phyloP scores from a whole-genome alignment of 2,329 filamentous ascomycete species.

The Leptographium radiaticola region DNA sequence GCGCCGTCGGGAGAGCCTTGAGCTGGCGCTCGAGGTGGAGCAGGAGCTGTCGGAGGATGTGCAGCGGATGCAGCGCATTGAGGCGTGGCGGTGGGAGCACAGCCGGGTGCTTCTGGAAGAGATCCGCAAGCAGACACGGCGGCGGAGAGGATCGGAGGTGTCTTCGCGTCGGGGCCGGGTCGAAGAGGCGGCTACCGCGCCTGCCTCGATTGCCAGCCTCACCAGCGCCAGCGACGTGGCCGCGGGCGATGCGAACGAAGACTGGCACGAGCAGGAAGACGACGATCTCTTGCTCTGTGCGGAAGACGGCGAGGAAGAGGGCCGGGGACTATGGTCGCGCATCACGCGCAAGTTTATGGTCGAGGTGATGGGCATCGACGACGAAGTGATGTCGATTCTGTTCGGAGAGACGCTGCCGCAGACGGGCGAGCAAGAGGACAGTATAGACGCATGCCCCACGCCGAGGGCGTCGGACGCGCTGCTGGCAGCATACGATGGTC shows the following conservation, averaged over 20 bases:
- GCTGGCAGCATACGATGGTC: slow-evolving; percentile 9
- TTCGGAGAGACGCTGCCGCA: slow-evolving; percentile 66
- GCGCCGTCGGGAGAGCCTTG: slow-evolving; percentile 38
- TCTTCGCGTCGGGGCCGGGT: slow-evolving; percentile 20
- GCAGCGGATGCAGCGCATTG: slow-evolving; percentile 73
- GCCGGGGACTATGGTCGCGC: slow-evolving; percentile 62
- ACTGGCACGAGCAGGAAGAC: slow-evolving; percentile 40
- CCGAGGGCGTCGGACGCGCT: slow-evolving; percentile 26
- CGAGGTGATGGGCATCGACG: slow-evolving; percentile 84
- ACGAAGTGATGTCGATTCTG: slow-evolving; percentile 69
- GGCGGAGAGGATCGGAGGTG: slow-evolving; percentile 50
- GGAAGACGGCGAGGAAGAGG: slow-evolving; percentile 19
- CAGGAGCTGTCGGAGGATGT: slow-evolving; percentile 46
- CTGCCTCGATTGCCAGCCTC: neutral
- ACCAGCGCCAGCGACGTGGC: neutral
- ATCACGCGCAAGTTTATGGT: slow-evolving; percentile 78
- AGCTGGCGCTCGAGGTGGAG: slow-evolving; percentile 36
- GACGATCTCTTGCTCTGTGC: slow-evolving; percentile 15
- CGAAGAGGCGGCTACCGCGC: neutral
- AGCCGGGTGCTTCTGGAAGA: slow-evolving; percentile 75
- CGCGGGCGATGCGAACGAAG: slow-evolving; percentile 10
- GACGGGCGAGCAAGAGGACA: slow-evolving; percentile 18
- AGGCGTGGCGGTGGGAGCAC: slow-evolving; percentile 85
- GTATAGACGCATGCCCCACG: slow-evolving; percentile 28
- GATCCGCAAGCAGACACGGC: slow-evolving; percentile 71